Evolutionary conservation across 805 yeast species (phyloP).

Genomic region (Saccharomycopsis schoenii): DNA sequence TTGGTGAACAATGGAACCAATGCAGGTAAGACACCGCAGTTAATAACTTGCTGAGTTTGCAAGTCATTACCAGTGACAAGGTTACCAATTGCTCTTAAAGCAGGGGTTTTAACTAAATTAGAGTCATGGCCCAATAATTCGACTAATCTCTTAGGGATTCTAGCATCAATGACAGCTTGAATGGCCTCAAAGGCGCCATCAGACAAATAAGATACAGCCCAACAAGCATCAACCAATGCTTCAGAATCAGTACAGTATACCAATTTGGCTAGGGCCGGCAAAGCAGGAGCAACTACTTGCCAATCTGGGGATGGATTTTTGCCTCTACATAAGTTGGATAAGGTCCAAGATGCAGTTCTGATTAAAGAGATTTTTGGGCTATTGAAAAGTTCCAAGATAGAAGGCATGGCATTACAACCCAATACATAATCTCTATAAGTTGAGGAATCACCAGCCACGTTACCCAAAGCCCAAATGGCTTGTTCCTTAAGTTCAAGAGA

Average conservation of each 20-base stretch:
- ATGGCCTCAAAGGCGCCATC: slow-evolving; percentile 92
- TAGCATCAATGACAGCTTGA: slow-evolving; percentile 93
- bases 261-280: slow-evolving; percentile 86
- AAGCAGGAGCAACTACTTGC: slow-evolving; percentile 73
- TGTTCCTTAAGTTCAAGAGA: slow-evolving; percentile 93
- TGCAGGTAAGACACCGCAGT: slow-evolving; percentile 84
- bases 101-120: slow-evolving; percentile 90
- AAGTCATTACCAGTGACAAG: slow-evolving; percentile 94
- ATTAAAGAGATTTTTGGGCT: slow-evolving; percentile 80
- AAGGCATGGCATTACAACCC: slow-evolving; percentile 77
- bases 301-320: slow-evolving; percentile 95
- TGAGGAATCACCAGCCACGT: slow-evolving; percentile 96
- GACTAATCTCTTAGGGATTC: slow-evolving; percentile 89
- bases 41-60: slow-evolving; percentile 92
- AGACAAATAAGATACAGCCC: slow-evolving; percentile 93
- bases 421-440: slow-evolving; percentile 83
- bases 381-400: slow-evolving; percentile 69
- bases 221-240: slow-evolving; percentile 93
- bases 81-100: slow-evolving; percentile 94
- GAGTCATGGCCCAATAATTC: slow-evolving; percentile 81
- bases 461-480: slow-evolving; percentile 98
- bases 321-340: slow-evolving; percentile 94
- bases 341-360: slow-evolving; percentile 97
- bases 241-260: slow-evolving; percentile 87
- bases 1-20: slow-evolving; percentile 70